Conservation (phyloP, 345 rosid genomes). For the Moricandia arvensis region DNA sequence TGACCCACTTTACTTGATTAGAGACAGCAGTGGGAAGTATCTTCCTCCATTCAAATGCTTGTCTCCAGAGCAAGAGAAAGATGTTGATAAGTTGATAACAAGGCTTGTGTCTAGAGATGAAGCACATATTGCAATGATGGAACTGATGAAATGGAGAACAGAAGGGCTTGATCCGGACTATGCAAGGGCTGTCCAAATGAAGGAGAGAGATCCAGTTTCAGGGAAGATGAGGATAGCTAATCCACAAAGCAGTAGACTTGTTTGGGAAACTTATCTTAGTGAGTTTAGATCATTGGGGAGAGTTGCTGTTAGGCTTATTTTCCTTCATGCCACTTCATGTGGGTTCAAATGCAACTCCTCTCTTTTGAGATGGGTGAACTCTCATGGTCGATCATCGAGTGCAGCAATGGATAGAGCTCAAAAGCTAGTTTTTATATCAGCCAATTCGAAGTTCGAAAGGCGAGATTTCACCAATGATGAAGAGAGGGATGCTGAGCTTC, state of each 20-base stretch:
- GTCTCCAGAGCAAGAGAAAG: conserved; percentile 87
- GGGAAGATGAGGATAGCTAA: conserved; percentile 90
- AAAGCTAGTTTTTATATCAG: conserved; percentile 82
- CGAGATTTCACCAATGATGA: conserved; percentile 75
- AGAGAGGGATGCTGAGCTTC: conserved; percentile 83
- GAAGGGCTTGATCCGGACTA: conserved; percentile 98
- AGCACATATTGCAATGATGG: conserved; percentile 96
- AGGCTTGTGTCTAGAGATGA: conserved; percentile 94
- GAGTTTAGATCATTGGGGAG: conserved; percentile 90
- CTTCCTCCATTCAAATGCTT: conserved; percentile 92
- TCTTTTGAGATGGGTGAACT: conserved; percentile 69
- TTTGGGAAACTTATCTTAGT: conserved; percentile 96
- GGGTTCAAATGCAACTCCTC: conserved; percentile 91
- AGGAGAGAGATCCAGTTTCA: conserved; percentile 75
- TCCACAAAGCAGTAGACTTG: conserved; percentile 94
- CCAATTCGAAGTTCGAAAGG: conserved; percentile 84
- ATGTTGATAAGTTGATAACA: conserved; percentile 88
- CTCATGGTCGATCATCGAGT: conserved; percentile 58
- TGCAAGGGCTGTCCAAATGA: conserved; percentile 97
- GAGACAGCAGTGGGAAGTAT: conserved; percentile 76
- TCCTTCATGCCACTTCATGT: conserved; percentile 87
- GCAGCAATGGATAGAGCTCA: conserved; percentile 71
- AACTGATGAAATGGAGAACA: conserved; percentile 98
- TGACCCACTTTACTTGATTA: conserved; percentile 86
- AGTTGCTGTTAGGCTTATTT: conserved; percentile 96